Conservation (phyloP, 2,329 filamentous ascomycete species). For the Botrytis hyacinthi region DNA sequence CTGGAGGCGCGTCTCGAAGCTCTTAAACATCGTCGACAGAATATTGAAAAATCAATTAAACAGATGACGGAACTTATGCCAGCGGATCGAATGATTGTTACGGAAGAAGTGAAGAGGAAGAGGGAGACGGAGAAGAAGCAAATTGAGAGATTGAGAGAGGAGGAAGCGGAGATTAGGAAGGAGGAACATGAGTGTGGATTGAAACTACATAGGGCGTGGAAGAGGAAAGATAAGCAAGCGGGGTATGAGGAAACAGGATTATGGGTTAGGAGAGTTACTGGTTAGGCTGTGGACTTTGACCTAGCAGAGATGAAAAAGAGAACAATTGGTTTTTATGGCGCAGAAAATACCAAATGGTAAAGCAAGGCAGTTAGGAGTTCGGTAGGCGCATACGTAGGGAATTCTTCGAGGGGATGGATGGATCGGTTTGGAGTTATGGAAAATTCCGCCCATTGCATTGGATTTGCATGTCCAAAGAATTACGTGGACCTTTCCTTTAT, state of each 20-base stretch:
- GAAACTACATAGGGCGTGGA: constrained; percentile 71
- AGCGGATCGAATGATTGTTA: constrained; percentile 64
- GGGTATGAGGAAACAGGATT: constrained; percentile 65
- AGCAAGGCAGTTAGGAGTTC: background rate
- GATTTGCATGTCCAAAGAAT: background rate
- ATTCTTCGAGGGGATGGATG: background rate
- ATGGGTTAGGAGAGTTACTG: constrained; percentile 77
- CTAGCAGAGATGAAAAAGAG: background rate
- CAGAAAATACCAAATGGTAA: background rate
- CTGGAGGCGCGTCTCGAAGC: constrained; percentile 65
- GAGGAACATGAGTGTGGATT: constrained; percentile 79
- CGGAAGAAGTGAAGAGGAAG: constrained; percentile 61
- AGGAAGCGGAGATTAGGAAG: constrained; percentile 69
- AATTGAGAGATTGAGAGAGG: constrained; percentile 61
- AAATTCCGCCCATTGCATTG: background rate
- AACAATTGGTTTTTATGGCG: background rate
- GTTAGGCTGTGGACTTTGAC: constrained; percentile 38
- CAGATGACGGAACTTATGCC: constrained; percentile 80
- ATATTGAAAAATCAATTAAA: constrained; percentile 69
- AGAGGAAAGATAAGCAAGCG: constrained; percentile 66
- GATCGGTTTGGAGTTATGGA: background rate
- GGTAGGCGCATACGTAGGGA: background rate
- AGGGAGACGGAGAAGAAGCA: constrained; percentile 57
- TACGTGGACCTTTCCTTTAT: background rate
- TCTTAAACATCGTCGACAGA: constrained; percentile 65